A percentile compares a stretch with the other conserved stretches of the same genome.
These are phyloP conservation scores for Gentiana dahurica DNA, from an alignment of 257 asterid genomes.

Conservation along the genomic window DNA sequence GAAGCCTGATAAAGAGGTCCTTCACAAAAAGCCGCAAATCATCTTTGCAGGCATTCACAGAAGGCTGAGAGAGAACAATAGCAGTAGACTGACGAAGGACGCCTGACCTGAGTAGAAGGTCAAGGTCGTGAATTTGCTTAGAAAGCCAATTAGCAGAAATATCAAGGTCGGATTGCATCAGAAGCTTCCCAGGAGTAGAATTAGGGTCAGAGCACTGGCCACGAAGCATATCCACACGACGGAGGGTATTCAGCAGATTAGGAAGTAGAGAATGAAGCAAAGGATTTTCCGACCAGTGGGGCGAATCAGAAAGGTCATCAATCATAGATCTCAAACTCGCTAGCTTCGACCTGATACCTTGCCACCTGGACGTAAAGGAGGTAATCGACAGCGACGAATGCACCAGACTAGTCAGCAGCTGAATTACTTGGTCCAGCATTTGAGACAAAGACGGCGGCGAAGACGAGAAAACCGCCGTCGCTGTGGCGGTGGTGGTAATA, in stretches of 20 bases:
- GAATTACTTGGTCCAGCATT: slow-evolving; percentile 25
- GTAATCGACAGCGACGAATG: slow-evolving; percentile 40
- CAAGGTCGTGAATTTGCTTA: slow-evolving; percentile 57
- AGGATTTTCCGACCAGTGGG: slow-evolving; percentile 75
- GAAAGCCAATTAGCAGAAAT: slow-evolving; percentile 84
- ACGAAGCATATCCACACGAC: slow-evolving; percentile 47
- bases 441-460: slow-evolving; percentile 15
- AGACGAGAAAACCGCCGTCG: not conserved
- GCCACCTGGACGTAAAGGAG: slow-evolving; percentile 68
- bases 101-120: slow-evolving; percentile 77
- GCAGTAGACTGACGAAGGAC: slow-evolving; percentile 85
- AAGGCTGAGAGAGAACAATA: slow-evolving; percentile 83
- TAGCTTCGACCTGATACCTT: slow-evolving; percentile 53
- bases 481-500: not conserved
- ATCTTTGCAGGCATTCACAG: slow-evolving; percentile 33
- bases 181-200: slow-evolving; percentile 57
- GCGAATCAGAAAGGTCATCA: slow-evolving; percentile 42
- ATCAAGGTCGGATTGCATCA: slow-evolving; percentile 96
- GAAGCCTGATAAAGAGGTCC: slow-evolving; percentile 76
- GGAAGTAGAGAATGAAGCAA: slow-evolving; percentile 51
- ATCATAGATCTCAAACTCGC: slow-evolving; percentile 33
- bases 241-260: slow-evolving; percentile 40
- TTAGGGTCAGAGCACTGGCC: slow-evolving; percentile 36
- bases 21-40: slow-evolving; percentile 47
- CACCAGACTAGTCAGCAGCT: slow-evolving; percentile 36